These are phyloP conservation scores for Candolleomyces eurysporus DNA, from an alignment of 768 basidiomycete genomes.

Conservation along the genomic window DNA sequence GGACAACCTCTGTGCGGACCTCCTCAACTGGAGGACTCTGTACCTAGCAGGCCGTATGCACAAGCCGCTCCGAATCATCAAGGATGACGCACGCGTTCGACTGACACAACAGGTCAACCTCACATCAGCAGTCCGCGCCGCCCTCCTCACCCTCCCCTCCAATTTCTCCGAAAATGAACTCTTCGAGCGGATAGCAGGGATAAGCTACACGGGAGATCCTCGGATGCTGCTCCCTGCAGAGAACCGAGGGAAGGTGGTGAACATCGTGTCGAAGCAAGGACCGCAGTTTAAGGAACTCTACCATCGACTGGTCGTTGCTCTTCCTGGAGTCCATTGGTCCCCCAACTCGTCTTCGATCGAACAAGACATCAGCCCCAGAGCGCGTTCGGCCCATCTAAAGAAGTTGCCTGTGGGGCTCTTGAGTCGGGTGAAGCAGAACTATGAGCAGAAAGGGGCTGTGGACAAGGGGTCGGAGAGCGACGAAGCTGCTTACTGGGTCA, in stretches of 20 bases:
- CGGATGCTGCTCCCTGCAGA: slow-evolving; percentile 94
- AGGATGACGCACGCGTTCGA: slow-evolving; percentile 88
- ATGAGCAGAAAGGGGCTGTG: slow-evolving; percentile 32
- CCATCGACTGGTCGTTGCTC: slow-evolving; percentile 68
- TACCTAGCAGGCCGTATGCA: slow-evolving; percentile 97
- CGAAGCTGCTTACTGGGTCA: slow-evolving; percentile 74
- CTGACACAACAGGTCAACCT: slow-evolving; percentile 96
- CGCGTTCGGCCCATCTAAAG: slow-evolving; percentile 69
- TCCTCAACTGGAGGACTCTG: slow-evolving; percentile 89
- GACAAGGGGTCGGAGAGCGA: slow-evolving; percentile 50
- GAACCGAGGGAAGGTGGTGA: slow-evolving; percentile 90
- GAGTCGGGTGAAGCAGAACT: slow-evolving; percentile 50
- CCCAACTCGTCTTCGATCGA: slow-evolving; percentile 39
- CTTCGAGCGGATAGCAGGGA: slow-evolving; percentile 80
- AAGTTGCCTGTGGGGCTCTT: slow-evolving; percentile 76
- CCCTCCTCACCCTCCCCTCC: slow-evolving; percentile 82
- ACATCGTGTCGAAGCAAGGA: slow-evolving; percentile 83
- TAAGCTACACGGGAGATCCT: slow-evolving; percentile 88
- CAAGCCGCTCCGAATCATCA: slow-evolving; percentile 92
- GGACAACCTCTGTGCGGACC: slow-evolving; percentile 83
- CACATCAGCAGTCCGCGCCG: slow-evolving; percentile 84
- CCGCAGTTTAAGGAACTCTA: slow-evolving; percentile 88
- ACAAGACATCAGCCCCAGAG: slow-evolving; percentile 72
- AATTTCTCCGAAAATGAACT: slow-evolving; percentile 79
- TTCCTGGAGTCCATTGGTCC: slow-evolving; percentile 81